phyloP scores from a whole-genome alignment of 108 stramenopile species.

The Pseudonitzschia multistriata region DNA sequence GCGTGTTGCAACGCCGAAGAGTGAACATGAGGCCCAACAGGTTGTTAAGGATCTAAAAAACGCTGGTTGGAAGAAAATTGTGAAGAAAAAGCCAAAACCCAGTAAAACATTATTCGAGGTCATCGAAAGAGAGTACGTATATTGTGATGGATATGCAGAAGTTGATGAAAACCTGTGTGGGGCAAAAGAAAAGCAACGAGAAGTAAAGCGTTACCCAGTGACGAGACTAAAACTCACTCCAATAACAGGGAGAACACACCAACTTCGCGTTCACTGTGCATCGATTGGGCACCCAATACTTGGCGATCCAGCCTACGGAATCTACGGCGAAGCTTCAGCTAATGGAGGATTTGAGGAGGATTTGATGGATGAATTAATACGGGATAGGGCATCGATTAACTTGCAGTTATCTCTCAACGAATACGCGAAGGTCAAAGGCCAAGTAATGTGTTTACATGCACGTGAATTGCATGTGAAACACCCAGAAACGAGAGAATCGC shows the following conservation, averaged over 20 bases:
- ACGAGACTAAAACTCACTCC: constrained; percentile 62
- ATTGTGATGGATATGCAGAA: background rate
- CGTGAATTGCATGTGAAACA: constrained; percentile 52
- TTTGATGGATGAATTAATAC: constrained; percentile 35
- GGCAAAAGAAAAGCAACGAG: background rate
- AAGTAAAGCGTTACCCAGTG: constrained; percentile 29
- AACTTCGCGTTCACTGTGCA: constrained; percentile 85
- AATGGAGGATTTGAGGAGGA: constrained; percentile 44
- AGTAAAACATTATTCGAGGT: constrained; percentile 65
- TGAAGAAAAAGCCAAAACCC: constrained; percentile 68
- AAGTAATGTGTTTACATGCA: constrained; percentile 79
- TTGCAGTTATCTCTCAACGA: constrained; percentile 28
- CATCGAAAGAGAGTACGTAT: constrained; percentile 31
- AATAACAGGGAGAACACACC: constrained; percentile 81
- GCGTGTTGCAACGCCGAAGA: constrained; percentile 68
- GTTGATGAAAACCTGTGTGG: background rate
- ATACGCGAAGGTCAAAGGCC: constrained; percentile 19
- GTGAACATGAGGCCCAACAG: constrained; percentile 50
- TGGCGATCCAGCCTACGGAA: constrained; percentile 78
- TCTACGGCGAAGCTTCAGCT: constrained; percentile 51
- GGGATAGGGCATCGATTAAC: constrained; percentile 4
- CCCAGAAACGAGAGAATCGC: constrained; percentile 56
- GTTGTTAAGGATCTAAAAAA: constrained; percentile 58
- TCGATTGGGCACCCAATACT: constrained; percentile 85
- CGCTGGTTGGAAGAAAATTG: constrained; percentile 65